These are phyloP conservation scores for Monosporascus sp. DNA, from an alignment of 2,329 filamentous ascomycete genomes.

Conservation along the genomic window DNA sequence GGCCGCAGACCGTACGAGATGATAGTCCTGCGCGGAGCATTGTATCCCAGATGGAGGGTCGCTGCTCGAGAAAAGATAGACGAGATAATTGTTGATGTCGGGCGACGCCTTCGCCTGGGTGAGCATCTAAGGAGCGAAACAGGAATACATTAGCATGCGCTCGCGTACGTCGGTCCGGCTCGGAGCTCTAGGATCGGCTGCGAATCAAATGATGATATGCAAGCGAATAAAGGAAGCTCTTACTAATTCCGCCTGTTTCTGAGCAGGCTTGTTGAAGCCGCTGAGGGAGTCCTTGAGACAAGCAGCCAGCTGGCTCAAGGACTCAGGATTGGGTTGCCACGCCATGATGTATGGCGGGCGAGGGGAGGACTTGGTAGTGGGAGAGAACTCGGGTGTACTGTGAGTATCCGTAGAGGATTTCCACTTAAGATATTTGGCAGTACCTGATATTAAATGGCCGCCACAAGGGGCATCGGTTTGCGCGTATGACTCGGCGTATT, in stretches of 20 bases:
- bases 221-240: conserved; percentile 27
- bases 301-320: conserved; percentile 79
- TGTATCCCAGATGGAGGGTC: conserved; percentile 56
- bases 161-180: too few relatives aligned
- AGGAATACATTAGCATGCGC: conserved; percentile 16
- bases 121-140: conserved; percentile 65
- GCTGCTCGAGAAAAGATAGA: conserved; percentile 76
- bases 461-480: not conserved
- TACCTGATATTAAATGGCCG: not conserved
- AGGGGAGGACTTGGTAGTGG: conserved; percentile 7
- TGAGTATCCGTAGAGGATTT: not conserved
- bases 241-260: conserved; percentile 86
- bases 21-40: conserved; percentile 57
- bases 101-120: conserved; percentile 80
- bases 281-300: conserved; percentile 91
- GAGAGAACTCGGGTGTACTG: not conserved
- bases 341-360: conserved; percentile 55
- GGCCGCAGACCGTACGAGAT: conserved; percentile 77
- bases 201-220: not conserved
- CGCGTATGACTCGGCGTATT: not conserved
- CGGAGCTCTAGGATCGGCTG: not conserved
- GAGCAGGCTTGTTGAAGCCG: conserved; percentile 69
- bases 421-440: not conserved
- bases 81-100: conserved; percentile 96
- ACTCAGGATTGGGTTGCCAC: conserved; percentile 88